A percentile compares a stretch with the other conserved stretches of the same genome.
These are phyloP conservation scores for Metschnikowia colocasiae DNA, from an alignment of 805 yeast genomes.

Conservation along the genomic window DNA sequence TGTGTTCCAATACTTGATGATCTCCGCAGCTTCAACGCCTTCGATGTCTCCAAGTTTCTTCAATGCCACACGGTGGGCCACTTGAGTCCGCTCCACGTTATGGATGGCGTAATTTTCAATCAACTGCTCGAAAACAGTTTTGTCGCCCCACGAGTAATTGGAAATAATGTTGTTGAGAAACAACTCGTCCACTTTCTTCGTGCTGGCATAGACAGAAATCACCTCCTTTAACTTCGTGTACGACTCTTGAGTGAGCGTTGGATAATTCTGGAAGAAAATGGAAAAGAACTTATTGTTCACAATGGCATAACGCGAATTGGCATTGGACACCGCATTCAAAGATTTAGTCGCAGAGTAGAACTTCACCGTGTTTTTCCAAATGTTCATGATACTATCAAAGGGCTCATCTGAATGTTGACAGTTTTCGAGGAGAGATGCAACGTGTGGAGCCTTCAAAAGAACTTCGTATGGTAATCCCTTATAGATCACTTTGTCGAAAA, in stretches of 20 bases:
- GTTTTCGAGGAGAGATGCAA: conserved; percentile 59
- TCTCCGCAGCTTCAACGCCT: conserved; percentile 47
- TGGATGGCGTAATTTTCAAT: conserved; percentile 56
- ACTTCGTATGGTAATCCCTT: conserved; percentile 71
- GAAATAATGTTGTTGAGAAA: conserved; percentile 74
- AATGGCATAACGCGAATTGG: conserved; percentile 69
- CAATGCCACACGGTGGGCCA: conserved; percentile 66
- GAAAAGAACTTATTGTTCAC: conserved; percentile 66
- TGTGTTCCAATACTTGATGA: conserved; percentile 55
- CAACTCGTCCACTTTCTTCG: conserved; percentile 69
- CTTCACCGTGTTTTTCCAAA: conserved; percentile 60
- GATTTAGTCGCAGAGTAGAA: conserved; percentile 46
- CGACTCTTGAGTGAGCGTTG: conserved; percentile 51
- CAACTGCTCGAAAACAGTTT: conserved; percentile 60
- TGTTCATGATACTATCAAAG: conserved; percentile 53
- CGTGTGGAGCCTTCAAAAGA: conserved; percentile 68
- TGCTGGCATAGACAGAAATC: conserved; percentile 51
- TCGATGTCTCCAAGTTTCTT: conserved; percentile 69
- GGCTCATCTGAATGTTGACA: conserved; percentile 55
- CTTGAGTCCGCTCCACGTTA: conserved; percentile 58
- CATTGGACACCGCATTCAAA: conserved; percentile 35
- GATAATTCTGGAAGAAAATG: conserved; percentile 60
- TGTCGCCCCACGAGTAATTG: conserved; percentile 64
- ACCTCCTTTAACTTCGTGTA: conserved; percentile 53
- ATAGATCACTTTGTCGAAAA: conserved; percentile 68